Percentiles rank a stretch among this genome's conserved stretches.
phyloP scores from a whole-genome alignment of 2,329 filamentous ascomycete genomes.

The Colletotrichum camelliae region DNA sequence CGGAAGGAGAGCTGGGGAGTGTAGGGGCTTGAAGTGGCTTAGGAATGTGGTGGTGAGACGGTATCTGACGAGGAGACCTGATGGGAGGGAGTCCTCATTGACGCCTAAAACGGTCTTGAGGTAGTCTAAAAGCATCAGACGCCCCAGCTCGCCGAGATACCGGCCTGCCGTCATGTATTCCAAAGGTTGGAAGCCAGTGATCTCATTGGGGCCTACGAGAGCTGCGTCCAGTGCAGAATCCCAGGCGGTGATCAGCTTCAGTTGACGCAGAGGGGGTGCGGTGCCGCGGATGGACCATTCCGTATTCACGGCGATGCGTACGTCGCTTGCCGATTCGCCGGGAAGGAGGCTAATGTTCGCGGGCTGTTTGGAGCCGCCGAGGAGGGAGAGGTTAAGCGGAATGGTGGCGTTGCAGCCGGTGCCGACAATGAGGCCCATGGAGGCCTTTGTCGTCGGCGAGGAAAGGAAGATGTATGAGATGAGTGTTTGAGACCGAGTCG shows the following conservation, averaged over 20 bases:
- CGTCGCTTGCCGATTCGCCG: slow-evolving; percentile 50
- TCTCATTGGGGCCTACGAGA: slow-evolving; percentile 70
- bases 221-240: slow-evolving; percentile 70
- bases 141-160: slow-evolving; percentile 78
- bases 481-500: slow-evolving; percentile 81
- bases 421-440: slow-evolving; percentile 82
- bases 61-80: slow-evolving; percentile 61
- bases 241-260: slow-evolving; percentile 73
- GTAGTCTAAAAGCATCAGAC: slow-evolving; percentile 73
- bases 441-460: slow-evolving; percentile 64
- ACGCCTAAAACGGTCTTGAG: slow-evolving; percentile 50
- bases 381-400: slow-evolving; percentile 65
- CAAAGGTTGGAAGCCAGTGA: slow-evolving; percentile 79
- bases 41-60: slow-evolving; percentile 75
- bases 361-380: slow-evolving; percentile 69
- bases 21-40: slow-evolving; percentile 61
- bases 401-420: slow-evolving; percentile 85
- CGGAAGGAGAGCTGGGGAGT: slow-evolving; percentile 41
- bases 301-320: slow-evolving; percentile 80
- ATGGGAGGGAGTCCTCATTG: slow-evolving; percentile 54
- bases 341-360: slow-evolving; percentile 53
- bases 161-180: slow-evolving; percentile 86
- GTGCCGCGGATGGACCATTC: slow-evolving; percentile 85
- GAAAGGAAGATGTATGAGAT: slow-evolving; percentile 78
- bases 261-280: slow-evolving; percentile 67